A percentile compares a stretch with the other conserved stretches of the same genome.
These are phyloP conservation scores for Auriscalpium orientale DNA, from an alignment of 768 basidiomycete species.

Conservation along the genomic window DNA sequence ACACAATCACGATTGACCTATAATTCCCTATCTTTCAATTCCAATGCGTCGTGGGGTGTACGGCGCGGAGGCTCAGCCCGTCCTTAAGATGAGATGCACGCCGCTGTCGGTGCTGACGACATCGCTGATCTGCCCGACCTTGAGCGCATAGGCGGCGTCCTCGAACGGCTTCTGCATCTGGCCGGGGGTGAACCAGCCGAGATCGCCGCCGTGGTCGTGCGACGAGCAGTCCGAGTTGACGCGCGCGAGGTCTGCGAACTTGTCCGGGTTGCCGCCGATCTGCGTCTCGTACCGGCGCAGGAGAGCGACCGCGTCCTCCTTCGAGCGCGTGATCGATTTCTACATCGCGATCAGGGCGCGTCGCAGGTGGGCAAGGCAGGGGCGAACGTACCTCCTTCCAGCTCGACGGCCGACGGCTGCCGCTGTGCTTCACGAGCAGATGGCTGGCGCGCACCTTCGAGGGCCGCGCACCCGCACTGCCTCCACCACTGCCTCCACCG, in stretches of 20 bases:
- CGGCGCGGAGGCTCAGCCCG: constrained; percentile 39
- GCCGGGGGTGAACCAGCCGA: constrained; percentile 76
- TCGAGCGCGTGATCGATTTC: constrained; percentile 74
- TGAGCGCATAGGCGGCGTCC: constrained; percentile 69
- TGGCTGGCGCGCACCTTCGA: constrained; percentile 88
- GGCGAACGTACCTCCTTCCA: constrained; percentile 66
- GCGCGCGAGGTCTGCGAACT: constrained; percentile 70
- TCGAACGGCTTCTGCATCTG: constrained; percentile 99
- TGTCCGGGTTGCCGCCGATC: constrained; percentile 45
- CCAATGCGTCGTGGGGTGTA: no score
- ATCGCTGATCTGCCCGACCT: constrained; percentile 72
- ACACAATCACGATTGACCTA: no score
- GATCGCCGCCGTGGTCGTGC: constrained; percentile 74
- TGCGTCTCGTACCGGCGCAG: constrained; percentile 54
- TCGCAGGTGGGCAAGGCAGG: background rate
- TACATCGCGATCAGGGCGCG: constrained; percentile 22
- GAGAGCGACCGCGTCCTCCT: constrained; percentile 84
- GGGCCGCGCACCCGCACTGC: constrained; percentile 45
- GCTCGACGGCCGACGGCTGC: constrained; percentile 69
- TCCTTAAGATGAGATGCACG: constrained; percentile 88
- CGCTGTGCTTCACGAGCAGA: constrained; percentile 85
- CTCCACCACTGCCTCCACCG: constrained; percentile 18
- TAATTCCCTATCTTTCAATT: no score
- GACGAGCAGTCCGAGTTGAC: constrained; percentile 87
- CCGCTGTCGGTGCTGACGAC: constrained; percentile 89